Evolutionary conservation across 2,329 filamentous ascomycete genomes (phyloP).

Genomic region (Pseudocercospora musae): DNA sequence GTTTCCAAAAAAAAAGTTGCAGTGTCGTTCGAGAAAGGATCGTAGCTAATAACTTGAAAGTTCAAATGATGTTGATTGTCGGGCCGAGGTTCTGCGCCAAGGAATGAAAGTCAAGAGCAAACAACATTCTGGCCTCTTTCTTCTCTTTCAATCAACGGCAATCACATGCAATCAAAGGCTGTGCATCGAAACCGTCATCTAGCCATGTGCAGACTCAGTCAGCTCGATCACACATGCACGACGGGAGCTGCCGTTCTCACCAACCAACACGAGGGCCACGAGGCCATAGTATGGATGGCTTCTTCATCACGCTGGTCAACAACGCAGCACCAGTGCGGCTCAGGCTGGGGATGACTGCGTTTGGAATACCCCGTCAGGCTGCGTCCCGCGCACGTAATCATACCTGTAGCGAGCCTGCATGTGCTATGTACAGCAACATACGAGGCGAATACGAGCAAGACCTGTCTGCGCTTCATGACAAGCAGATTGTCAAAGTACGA

Average conservation of each 20-base stretch:
- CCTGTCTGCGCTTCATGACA: not conserved
- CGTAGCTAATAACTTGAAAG: not conserved
- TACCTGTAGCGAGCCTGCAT: too few species aligned
- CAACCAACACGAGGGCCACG: not conserved
- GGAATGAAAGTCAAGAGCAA: not conserved
- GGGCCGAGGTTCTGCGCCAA: not conserved
- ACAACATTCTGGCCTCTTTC: not conserved
- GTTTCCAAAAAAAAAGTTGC: not conserved
- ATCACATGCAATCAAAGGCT: not conserved
- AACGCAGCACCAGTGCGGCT: not conserved
- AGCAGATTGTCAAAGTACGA: too few species aligned
- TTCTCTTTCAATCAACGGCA: not conserved
- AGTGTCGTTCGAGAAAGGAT: not conserved
- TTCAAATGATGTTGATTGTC: not conserved
- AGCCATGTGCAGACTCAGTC: not conserved
- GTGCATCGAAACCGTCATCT: not conserved
- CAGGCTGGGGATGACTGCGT: not conserved
- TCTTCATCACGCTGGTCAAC: too few species aligned
- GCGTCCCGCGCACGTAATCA: not conserved
- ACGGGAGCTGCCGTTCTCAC: not conserved
- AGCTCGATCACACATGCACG: not conserved
- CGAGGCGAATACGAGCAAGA: not conserved
- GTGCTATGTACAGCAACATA: not conserved
- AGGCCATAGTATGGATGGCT: too few species aligned
- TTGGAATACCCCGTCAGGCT: not conserved